Percentiles rank a stretch among this genome's conserved stretches.
These are phyloP conservation scores for Mikania micrantha DNA, from an alignment of 129 eudicot genomes.

Conservation along the genomic window DNA sequence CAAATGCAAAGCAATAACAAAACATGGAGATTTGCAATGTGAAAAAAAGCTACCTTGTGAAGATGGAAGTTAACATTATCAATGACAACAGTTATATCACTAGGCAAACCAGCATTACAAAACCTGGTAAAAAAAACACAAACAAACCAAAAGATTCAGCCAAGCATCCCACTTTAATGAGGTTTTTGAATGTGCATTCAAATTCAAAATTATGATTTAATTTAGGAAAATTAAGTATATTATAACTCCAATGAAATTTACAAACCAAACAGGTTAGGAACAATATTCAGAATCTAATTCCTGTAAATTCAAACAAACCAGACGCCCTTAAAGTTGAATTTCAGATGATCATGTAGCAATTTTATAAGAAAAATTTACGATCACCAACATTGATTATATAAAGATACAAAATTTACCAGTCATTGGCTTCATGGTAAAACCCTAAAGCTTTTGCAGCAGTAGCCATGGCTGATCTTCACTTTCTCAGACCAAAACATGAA, in stretches of 20 bases:
- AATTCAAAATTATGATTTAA: too few species aligned
- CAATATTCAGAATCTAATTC: neutral
- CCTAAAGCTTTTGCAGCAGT: conserved; percentile 50
- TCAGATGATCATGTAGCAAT: neutral
- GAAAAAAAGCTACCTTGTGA: neutral
- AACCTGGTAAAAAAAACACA: neutral
- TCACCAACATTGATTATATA: conserved; percentile 11
- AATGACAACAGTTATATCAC: too few species aligned
- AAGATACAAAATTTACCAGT: conserved; percentile 43
- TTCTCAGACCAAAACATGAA: conserved; percentile 26
- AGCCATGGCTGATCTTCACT: conserved; percentile 46
- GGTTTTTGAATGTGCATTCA: too few species aligned
- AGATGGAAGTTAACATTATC: too few species aligned
- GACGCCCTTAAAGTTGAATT: neutral
- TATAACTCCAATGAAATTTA: neutral
- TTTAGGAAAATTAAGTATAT: neutral
- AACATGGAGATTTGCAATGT: neutral
- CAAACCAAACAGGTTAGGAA: neutral
- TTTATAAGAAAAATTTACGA: neutral
- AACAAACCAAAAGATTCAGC: too few species aligned
- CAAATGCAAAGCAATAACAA: neutral
- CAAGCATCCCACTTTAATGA: too few species aligned
- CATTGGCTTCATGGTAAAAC: conserved; percentile 52
- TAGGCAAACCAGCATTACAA: too few species aligned
- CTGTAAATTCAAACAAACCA: neutral